Base-by-base conservation (phyloP, 257 asterid genomes). In the Fraxinus cuspidata region DNA sequence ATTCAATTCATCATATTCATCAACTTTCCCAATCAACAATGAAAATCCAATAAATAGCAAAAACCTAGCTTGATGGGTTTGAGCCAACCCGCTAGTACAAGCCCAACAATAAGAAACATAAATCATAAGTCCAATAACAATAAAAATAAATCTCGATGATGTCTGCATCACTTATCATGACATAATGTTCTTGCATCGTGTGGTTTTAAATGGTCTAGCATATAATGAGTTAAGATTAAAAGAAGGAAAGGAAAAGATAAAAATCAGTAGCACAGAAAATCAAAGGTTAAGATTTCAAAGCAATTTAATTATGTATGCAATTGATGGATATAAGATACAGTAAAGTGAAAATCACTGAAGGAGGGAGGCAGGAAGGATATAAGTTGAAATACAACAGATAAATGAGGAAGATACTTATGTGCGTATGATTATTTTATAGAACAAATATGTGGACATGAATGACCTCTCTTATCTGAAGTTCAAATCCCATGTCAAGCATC, bases 401-500 rank as follows among this genome's bases (percentile, higher is more conserved):
- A 40, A 42, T 8, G 10, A 25, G 38, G 12, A 66, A 74, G 63
- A 70, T 34, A 32, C 47, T 31, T 28, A n/a, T 60, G 71, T 76
- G 42, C 64, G 60, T 11, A 70, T 19, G 58, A 66, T 37, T 42
- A 72, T 29, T 23, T 12, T 18, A 68, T 28, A 19, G 58, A 72
- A 42, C 15, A 44, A 16, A 15, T 23, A 42, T 16, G 25, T 38
- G 47, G 51, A 67, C 44, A 27, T 49, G 58, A 65, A 49, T 53
- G 72, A 92, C 98, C 96, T 93, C 97, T 90, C 92, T 90, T 87
- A 94, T 94, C 86, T 94, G 96, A 79, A 96, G 95, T 86, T 94
- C 98, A 86, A 94, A 94, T 79, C 98, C 98, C 96, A 94, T 90
- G 84, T 94, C 97, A 69, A 94, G 96, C 98, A 94, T 92, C 76